These are phyloP conservation scores for Sphaerulina vaccinii DNA, from an alignment of 2,329 filamentous ascomycete species.

Conservation along the genomic window DNA sequence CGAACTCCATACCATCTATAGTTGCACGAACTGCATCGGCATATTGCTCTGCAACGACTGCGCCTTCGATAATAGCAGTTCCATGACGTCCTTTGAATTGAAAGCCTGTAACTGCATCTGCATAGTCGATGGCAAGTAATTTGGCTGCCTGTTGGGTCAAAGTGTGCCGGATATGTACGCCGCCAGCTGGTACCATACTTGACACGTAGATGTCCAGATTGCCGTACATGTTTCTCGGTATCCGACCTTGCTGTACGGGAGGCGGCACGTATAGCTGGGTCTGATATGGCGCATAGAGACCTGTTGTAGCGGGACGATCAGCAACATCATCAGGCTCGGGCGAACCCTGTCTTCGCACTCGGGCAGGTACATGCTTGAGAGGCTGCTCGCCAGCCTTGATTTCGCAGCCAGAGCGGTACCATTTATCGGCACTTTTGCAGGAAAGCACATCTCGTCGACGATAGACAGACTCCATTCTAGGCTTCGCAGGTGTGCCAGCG, in stretches of 20 bases:
- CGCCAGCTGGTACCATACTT: slow-evolving; percentile 62
- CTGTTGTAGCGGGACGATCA: slow-evolving; percentile 51
- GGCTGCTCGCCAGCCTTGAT: slow-evolving; percentile 78
- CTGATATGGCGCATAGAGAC: slow-evolving; percentile 60
- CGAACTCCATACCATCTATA: slow-evolving; percentile 65
- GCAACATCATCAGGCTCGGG: slow-evolving; percentile 37
- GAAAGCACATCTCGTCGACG: slow-evolving; percentile 75
- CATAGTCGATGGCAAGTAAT: slow-evolving; percentile 77
- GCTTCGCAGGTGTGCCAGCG: slow-evolving; percentile 57
- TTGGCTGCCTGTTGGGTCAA: slow-evolving; percentile 70
- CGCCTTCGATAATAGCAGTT: slow-evolving; percentile 76
- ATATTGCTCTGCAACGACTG: slow-evolving; percentile 71
- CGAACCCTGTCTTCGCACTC: slow-evolving; percentile 23
- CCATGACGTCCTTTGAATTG: slow-evolving; percentile 82
- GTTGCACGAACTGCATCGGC: slow-evolving; percentile 70
- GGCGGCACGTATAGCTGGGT: slow-evolving; percentile 73
- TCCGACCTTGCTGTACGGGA: slow-evolving; percentile 68
- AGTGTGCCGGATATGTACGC: slow-evolving; percentile 55
- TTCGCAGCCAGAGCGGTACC: slow-evolving; percentile 84
- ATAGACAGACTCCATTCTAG: slow-evolving; percentile 72
- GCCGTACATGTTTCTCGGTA: slow-evolving; percentile 63
- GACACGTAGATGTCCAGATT: slow-evolving; percentile 65
- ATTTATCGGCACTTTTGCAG: slow-evolving; percentile 78
- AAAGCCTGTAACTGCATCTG: slow-evolving; percentile 87
- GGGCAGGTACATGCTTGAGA: slow-evolving; percentile 62